Evolutionary conservation across 1,284 basidiomycete genomes (phyloP).

Genomic region (Cryptococcus neoformans): DNA sequence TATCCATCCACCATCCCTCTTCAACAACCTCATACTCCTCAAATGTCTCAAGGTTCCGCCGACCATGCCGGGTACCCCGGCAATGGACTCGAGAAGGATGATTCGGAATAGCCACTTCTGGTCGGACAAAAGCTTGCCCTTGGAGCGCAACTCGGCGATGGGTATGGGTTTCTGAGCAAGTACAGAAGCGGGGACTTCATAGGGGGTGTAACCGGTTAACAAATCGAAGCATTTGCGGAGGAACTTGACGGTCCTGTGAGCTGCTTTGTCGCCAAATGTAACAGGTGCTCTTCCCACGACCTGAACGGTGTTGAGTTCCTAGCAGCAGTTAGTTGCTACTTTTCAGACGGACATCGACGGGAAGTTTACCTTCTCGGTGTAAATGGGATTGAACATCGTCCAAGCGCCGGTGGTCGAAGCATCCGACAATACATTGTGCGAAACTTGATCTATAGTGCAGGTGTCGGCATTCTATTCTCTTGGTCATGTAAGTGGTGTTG

Average conservation of each 20-base stretch:
- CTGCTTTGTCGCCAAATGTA: constrained; percentile 69
- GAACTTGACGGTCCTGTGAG: constrained; percentile 61
- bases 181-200: constrained; percentile 46
- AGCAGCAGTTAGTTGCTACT: not conserved
- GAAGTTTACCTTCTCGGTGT: constrained; percentile 38
- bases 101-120: constrained; percentile 78
- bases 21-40: constrained; percentile 75
- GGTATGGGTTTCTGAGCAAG: constrained; percentile 52
- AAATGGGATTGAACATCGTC: constrained; percentile 49
- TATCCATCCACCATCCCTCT: constrained; percentile 85
- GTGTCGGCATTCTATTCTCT: not conserved
- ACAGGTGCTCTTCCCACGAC: constrained; percentile 67
- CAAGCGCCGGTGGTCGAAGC: constrained; percentile 30
- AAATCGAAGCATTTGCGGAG: constrained; percentile 67
- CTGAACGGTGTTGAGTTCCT: constrained; percentile 53
- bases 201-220: constrained; percentile 67
- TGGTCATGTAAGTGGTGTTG: not conserved
- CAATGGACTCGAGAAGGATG: constrained; percentile 83
- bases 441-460: constrained; percentile 7
- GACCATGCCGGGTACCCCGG: constrained; percentile 93
- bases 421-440: constrained; percentile 20
- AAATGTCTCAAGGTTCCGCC: constrained; percentile 83
- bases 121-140: constrained; percentile 69
- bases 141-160: constrained; percentile 66
- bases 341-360: not conserved